A percentile compares a stretch with the other conserved stretches of the same genome.
Conservation (phyloP, 148 eudicot species). For the Oxyria digyna region DNA sequence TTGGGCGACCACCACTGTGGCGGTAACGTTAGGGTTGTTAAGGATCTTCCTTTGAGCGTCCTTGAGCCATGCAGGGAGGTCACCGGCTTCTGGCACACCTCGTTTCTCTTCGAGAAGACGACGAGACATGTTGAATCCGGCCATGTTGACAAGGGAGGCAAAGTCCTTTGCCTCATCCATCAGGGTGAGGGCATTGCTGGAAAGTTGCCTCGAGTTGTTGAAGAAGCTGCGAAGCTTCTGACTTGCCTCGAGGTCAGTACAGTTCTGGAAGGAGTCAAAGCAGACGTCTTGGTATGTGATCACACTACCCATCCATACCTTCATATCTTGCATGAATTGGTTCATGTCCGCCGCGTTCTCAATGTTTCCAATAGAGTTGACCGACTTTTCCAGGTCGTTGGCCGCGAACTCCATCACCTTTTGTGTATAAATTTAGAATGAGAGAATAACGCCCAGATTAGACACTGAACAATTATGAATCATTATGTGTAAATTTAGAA, state of each 20-base stretch:
- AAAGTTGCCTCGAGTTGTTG: conserved; percentile 26
- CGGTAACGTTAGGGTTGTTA: not conserved
- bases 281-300: conserved; percentile 53
- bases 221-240: conserved; percentile 31
- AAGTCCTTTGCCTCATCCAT: conserved; percentile 19
- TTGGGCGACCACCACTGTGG: not conserved
- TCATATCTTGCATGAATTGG: conserved; percentile 33
- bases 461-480: no score
- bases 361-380: conserved; percentile 12
- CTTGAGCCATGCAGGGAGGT: conserved; percentile 14
- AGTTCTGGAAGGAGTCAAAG: conserved; percentile 52
- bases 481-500: no score
- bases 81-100: not conserved
- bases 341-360: conserved; percentile 16
- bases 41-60: not conserved
- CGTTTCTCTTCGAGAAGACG: conserved; percentile 7
- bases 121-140: not conserved
- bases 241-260: conserved; percentile 30
- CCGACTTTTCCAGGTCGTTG: conserved; percentile 29
- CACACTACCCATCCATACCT: conserved; percentile 47
- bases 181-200: conserved; percentile 42
- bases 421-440: no score
- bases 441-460: no score
- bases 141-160: not conserved
- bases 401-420: conserved; percentile 31